Base-by-base conservation (phyloP, 331 rosid species). In the Ulmus americana region DNA sequence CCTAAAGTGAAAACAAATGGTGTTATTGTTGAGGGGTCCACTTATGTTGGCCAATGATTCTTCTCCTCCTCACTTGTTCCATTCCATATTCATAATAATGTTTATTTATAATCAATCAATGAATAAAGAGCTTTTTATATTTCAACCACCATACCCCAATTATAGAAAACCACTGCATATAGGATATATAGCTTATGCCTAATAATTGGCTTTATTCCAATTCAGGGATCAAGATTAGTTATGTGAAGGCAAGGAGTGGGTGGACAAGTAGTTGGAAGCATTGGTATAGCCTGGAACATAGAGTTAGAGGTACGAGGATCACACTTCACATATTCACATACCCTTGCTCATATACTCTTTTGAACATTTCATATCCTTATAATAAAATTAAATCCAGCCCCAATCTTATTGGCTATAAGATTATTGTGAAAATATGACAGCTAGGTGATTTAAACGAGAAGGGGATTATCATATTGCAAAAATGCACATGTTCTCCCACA, bases 401-500 rank as follows among this genome's bases (percentile, higher is more conserved):
- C 39, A 35, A 56, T 8, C 45, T 18, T 11, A 45, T 56, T 56
- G 61, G 20, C 18, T 2, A 49, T 13, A 49, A n/a, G 48, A 20
- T 53, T 35, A 22, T 14, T 40, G 47, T 59, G 28, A 59, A 42
- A 41, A 2, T 44, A 13, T 60, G 64, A 38, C 64, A 38, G 63
- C 14, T 28, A 2, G 35, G 63, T 55, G 54, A 41, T 55, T 1
- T 55, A 28, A 28, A 28, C 14, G 0, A 55, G 16, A 13, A 51
- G 18, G 9, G 3, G 52, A 57, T 22, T 63, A 64, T 64, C 69
- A 64, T 59, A 64, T 28, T 50, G 75, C 60, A 40, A 45, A 70
- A 61, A 28, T 52, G 51, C 68, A 52, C 69, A 44, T 62, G 63
- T 62, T 44, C 63, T 40, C 53, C 68, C 75, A 70, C 75, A 70